Base-by-base conservation (phyloP, 179 eudicot genomes). In the Heliamphora ciliata region DNA sequence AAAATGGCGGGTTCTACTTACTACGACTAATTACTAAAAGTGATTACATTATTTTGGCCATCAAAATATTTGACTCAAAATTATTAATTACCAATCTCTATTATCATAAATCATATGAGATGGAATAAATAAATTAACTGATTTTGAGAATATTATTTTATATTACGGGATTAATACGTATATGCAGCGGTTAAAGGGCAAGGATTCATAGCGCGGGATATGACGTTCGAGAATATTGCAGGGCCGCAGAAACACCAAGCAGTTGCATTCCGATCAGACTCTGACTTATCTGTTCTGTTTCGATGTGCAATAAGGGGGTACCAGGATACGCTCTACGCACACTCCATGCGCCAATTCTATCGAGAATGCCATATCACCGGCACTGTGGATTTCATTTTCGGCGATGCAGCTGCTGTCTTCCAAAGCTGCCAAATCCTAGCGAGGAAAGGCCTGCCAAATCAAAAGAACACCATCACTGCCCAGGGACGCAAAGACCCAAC, bases 281-380 rank as follows among this genome's bases (percentile, higher is more conserved):
- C 97, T 0, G 96, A 93, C 82, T 80, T 91, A 17, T 93, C 97
- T 0, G 96, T 90, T 50, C 65, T 93, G 1, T 93, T 83, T 47
- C 90, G 94, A 0, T 93, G 97, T 52, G 91, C 84, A 21, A 85
- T 93, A 77, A 84, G 87, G 15, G 96, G 96, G 1, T 92, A 89
- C 86, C 97, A 93, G 66, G 97, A 93, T 90, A 93, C 97, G 0
- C 88, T 93, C 21, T 93, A 93, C 69, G 89, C 94, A 2, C 97
- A 92, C 72, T 87, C 94, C 0, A 86, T 82, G 79, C 88, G 97
- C 1, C 96, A 93, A 24, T 93, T 93, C 85, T 93, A 85, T 86
- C 81, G 95, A 4, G 96, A 93, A 77, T 93, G 97, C 86, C 88
- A 85, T 0, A 90, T 93, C 81, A 90, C 94, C 0, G 97, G 97